Conservation (phyloP, 768 basidiomycete genomes). For the Kwoniella newhampshirensis region DNA sequence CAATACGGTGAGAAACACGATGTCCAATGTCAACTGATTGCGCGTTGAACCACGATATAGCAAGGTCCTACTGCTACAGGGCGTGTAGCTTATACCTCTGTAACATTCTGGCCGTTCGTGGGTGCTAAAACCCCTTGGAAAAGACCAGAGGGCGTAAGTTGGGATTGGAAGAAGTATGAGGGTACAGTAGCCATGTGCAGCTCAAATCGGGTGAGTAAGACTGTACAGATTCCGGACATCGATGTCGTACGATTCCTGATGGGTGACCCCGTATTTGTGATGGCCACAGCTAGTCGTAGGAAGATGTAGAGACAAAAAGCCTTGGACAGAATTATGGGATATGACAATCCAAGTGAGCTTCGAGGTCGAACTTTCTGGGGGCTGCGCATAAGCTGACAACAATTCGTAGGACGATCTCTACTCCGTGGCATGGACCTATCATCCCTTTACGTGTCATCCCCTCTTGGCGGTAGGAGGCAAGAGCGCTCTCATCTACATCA, state of each 20-base stretch:
- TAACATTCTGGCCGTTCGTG: conserved; percentile 20
- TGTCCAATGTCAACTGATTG: neutral
- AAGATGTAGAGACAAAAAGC: conserved; percentile 12
- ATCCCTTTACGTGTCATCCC: conserved; percentile 32
- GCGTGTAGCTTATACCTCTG: neutral
- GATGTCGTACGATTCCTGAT: too few relatives aligned
- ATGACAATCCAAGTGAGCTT: conserved; percentile 6
- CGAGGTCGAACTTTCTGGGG: too few relatives aligned
- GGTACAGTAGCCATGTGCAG: conserved; percentile 4
- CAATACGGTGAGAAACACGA: neutral
- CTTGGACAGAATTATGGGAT: neutral
- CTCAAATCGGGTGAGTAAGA: conserved; percentile 4
- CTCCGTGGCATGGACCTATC: conserved; percentile 38
- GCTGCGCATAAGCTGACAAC: neutral
- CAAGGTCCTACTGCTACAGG: neutral
- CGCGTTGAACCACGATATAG: neutral
- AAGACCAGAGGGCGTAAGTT: neutral
- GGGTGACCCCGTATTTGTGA: too few relatives aligned
- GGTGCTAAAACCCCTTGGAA: conserved; percentile 4
- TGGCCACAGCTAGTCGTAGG: conserved; percentile 11
- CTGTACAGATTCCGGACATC: too few relatives aligned
- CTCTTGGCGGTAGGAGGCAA: conserved; percentile 35
- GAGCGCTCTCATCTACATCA: conserved; percentile 34
- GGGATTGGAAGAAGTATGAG: conserved; percentile 4
- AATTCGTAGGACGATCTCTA: conserved; percentile 24